Conservation (phyloP, 1,139 yeast species). For the Meyerozyma smithsonii region DNA sequence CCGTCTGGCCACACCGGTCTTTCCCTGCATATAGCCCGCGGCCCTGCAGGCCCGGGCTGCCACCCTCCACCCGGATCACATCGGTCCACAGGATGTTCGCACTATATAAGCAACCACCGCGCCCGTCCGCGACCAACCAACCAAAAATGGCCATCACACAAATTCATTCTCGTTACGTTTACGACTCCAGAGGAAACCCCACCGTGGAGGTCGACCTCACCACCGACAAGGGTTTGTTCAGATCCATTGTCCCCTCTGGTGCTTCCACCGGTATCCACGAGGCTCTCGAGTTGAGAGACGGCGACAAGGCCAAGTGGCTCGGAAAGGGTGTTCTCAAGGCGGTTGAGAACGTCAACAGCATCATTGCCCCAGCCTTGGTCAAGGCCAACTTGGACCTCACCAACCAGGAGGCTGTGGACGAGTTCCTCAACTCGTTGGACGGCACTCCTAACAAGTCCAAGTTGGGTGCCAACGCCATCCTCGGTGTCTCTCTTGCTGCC, state of each 20-base stretch:
- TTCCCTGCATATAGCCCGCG: not conserved
- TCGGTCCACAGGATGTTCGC: slow-evolving; percentile 1
- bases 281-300: slow-evolving; percentile 19
- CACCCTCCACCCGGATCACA: not conserved
- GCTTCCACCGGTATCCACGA: slow-evolving; percentile 19
- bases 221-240: slow-evolving; percentile 17
- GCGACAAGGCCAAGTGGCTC: slow-evolving; percentile 19
- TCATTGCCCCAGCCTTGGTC: slow-evolving; percentile 16
- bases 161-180: slow-evolving; percentile 15
- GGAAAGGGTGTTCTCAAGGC: slow-evolving; percentile 20
- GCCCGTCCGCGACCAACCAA: not conserved
- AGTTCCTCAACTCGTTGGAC: slow-evolving; percentile 17
- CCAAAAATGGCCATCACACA: slow-evolving; percentile 14
- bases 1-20: not conserved
- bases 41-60: not conserved
- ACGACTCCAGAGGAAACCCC: slow-evolving; percentile 21
- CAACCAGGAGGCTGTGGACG: slow-evolving; percentile 16
- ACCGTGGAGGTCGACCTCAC: slow-evolving; percentile 17
- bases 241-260: slow-evolving; percentile 19
- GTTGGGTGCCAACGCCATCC: slow-evolving; percentile 19
- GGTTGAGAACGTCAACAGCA: slow-evolving; percentile 17
- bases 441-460: slow-evolving; percentile 19
- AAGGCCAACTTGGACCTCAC: slow-evolving; percentile 14
- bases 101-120: slow-evolving; percentile 1
- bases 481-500: slow-evolving; percentile 18